phyloP scores from a whole-genome alignment of 805 yeast genomes.

The Monosporozyma yasuniensis region DNA sequence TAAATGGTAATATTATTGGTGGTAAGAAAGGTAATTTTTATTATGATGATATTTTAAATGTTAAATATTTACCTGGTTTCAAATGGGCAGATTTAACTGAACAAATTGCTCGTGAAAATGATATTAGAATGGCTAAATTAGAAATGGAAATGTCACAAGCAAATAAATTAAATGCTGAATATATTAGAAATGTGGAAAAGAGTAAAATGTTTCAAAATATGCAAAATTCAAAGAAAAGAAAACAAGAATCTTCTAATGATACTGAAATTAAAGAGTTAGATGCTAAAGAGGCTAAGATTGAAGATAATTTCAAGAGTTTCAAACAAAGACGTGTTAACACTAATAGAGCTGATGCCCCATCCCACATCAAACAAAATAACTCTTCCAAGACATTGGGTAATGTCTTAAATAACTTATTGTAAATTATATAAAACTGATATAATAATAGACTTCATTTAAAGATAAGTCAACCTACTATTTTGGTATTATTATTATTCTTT shows the following conservation, averaged over 20 bases:
- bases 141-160: conserved; percentile 87
- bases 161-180: conserved; percentile 74
- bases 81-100: conserved; percentile 94
- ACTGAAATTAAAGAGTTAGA: conserved; percentile 13
- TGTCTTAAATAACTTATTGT: conserved; percentile 50
- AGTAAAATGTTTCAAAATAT: conserved; percentile 74
- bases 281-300: conserved; percentile 13
- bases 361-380: conserved; percentile 33
- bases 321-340: conserved; percentile 63
- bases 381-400: conserved; percentile 31
- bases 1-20: conserved; percentile 84
- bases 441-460: neutral
- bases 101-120: conserved; percentile 85
- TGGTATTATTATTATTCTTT: neutral
- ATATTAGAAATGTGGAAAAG: conserved; percentile 73
- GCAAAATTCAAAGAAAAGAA: conserved; percentile 27
- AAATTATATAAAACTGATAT: conserved; percentile 4
- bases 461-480: neutral
- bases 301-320: conserved; percentile 43
- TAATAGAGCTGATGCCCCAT: conserved; percentile 54
- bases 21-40: conserved; percentile 87
- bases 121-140: conserved; percentile 76
- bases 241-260: conserved; percentile 9
- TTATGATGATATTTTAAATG: conserved; percentile 87
- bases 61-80: conserved; percentile 82